phyloP scores from a whole-genome alignment of 169 alveolate species.

The Sarcocystis neurona region DNA sequence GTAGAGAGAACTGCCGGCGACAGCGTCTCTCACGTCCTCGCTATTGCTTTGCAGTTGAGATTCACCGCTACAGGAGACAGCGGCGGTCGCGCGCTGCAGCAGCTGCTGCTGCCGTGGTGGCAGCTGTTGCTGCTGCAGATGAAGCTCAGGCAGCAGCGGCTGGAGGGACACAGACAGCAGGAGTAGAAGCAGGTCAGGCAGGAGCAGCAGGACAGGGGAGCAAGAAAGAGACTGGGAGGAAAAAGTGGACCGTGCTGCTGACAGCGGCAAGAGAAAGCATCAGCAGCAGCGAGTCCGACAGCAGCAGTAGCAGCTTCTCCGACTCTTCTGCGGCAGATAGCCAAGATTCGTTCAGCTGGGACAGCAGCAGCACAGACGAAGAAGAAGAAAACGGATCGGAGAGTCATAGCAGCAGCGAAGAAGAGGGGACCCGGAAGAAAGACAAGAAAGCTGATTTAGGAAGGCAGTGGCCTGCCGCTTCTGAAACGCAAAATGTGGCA shows the following conservation, averaged over 20 bases:
- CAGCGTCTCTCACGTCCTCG: no score
- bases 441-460: no score
- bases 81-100: no score
- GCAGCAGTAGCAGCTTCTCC: constrained; percentile 15
- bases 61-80: no score
- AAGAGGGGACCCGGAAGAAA: no score
- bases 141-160: constrained; percentile 9
- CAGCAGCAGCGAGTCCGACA: neutral
- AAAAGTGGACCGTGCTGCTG: no score
- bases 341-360: neutral
- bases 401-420: neutral
- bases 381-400: neutral
- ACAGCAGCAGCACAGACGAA: constrained; percentile 2
- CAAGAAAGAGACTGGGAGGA: neutral
- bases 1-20: no score
- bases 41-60: no score
- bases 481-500: no score
- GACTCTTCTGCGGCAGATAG: neutral
- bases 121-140: neutral
- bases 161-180: constrained; percentile 20
- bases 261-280: neutral
- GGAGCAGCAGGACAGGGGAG: neutral
- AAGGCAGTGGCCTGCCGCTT: no score
- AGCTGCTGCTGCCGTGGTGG: no score
- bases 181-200: constrained; percentile 2